Conservation (phyloP, 495 filamentous ascomycete species). For the Xylaria grammica region DNA sequence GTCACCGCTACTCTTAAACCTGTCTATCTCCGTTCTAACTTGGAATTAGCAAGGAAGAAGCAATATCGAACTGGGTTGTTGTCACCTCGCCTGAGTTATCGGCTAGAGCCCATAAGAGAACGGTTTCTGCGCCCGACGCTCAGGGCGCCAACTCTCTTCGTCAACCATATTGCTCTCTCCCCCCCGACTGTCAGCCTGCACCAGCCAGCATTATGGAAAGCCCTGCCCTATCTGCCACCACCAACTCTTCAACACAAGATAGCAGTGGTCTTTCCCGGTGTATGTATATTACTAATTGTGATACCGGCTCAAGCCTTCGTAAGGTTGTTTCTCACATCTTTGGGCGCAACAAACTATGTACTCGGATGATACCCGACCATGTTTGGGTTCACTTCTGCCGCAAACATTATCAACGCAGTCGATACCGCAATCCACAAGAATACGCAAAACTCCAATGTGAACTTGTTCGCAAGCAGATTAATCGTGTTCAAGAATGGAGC, state of each 20-base stretch:
- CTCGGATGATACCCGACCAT: slow-evolving; percentile 65
- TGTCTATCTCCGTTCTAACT: slow-evolving; percentile 2
- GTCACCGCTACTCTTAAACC: neutral
- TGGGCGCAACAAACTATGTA: slow-evolving; percentile 83
- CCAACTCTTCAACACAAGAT: too few relatives aligned
- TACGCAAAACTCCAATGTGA: slow-evolving; percentile 66
- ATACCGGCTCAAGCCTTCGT: slow-evolving; percentile 58
- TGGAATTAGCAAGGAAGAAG: neutral
- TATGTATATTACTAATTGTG: slow-evolving; percentile 49
- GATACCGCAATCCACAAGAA: slow-evolving; percentile 66
- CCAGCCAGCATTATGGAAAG: slow-evolving; percentile 7
- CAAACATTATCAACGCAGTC: slow-evolving; percentile 81
- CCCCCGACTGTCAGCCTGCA: slow-evolving; percentile 10
- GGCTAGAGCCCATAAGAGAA: slow-evolving; percentile 22
- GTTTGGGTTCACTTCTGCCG: slow-evolving; percentile 78
- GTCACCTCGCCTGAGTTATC: slow-evolving; percentile 28
- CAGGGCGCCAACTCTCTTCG: neutral
- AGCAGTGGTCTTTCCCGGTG: too few relatives aligned
- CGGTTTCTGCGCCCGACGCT: slow-evolving; percentile 24
- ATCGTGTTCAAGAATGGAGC: slow-evolving; percentile 65
- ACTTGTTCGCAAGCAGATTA: slow-evolving; percentile 63
- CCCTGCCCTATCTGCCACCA: too few relatives aligned
- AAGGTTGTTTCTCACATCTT: slow-evolving; percentile 87
- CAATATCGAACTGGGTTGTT: slow-evolving; percentile 5
- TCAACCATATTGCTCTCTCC: slow-evolving; percentile 8